Evolutionary conservation across 805 yeast genomes (phyloP).

Genomic region (Wickerhamiella sorbophila): DNA sequence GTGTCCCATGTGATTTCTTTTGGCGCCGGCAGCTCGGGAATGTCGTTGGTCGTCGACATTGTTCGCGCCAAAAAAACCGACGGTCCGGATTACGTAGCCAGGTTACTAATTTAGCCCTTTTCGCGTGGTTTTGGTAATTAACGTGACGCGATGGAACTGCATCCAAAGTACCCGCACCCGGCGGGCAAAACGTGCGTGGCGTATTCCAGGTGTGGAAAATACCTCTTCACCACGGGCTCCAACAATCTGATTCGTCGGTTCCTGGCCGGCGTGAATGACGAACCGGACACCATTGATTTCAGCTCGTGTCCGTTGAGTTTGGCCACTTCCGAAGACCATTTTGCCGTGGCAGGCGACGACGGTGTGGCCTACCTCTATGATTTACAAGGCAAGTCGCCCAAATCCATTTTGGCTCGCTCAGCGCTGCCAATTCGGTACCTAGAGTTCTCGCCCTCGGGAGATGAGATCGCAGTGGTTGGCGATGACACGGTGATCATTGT

Average conservation of each 20-base stretch:
- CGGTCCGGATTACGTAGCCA: neutral
- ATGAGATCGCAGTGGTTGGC: conserved; percentile 25
- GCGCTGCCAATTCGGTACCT: conserved; percentile 25
- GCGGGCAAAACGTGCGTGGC: conserved; percentile 23
- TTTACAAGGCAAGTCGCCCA: conserved; percentile 5
- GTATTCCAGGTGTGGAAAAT: conserved; percentile 24
- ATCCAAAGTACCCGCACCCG: conserved; percentile 25
- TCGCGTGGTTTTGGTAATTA: neutral
- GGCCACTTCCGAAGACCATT: conserved; percentile 16
- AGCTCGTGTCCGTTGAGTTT: conserved; percentile 17
- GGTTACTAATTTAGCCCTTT: neutral
- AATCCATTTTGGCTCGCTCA: conserved; percentile 18
- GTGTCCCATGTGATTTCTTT: conserved; percentile 22
- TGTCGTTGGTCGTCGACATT: too few relatives aligned
- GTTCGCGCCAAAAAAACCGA: neutral
- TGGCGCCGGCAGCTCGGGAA: conserved; percentile 18
- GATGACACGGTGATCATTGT: conserved; percentile 24
- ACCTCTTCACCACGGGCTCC: conserved; percentile 25
- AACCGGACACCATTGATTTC: conserved; percentile 24
- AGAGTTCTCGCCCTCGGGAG: conserved; percentile 24
- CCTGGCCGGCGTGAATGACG: conserved; percentile 18
- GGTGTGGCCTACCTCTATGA: conserved; percentile 26
- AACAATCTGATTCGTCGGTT: conserved; percentile 25
- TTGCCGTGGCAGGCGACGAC: conserved; percentile 33
- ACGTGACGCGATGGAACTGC: conserved; percentile 6